Base-by-base conservation (phyloP, 2,329 filamentous ascomycete species). In the Verruconis gallopava region DNA sequence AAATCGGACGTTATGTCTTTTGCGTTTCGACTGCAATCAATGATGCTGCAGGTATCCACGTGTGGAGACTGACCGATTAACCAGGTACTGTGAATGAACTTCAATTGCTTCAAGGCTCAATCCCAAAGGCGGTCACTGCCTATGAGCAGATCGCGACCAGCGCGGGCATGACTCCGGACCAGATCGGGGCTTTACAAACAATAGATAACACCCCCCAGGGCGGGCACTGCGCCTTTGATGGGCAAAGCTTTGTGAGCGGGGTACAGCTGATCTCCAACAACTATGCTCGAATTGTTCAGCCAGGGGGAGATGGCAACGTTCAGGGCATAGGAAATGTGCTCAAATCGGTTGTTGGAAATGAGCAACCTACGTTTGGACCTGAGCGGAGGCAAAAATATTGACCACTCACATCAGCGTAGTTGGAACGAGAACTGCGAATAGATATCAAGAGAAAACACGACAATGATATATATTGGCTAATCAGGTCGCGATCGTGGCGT, bases 141-240 rank as follows among this genome's bases (percentile, higher is more conserved):
- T 76, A 71, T 47, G 69, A 74, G 55, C 53, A 68, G 47, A 49
- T 68, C 3, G 72, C 64, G 4, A 48, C 57, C 0, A 47, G 50
- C 11, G 62, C 62, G 1, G 72, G 72, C 0, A 43, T 76, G 22
- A 55, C 48, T 32, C 51, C 60, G 0, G 54, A 51, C 21, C 59
- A 71, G 49, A 60, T 75, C 49, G 70, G 68, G 21, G 54, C 60
- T 2, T 52, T 73, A 42, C 71, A 75, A 59, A 77, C 73, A 1
- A 70, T 72, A 1, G 68, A 77, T 48, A 74, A 72, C 47, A 64
- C 66, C 3, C 72, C 72, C 2, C 56, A 61, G 17, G 72, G 71
- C 28, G 72, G 72, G 0, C 73, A 77, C 54, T 77, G 73, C 57
- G 71, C 64, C 40, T 77, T 77, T 45, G 73, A 77, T 51, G 68